Conservation (phyloP, 345 rosid genomes). For the Crucihimalaya himalaica region DNA sequence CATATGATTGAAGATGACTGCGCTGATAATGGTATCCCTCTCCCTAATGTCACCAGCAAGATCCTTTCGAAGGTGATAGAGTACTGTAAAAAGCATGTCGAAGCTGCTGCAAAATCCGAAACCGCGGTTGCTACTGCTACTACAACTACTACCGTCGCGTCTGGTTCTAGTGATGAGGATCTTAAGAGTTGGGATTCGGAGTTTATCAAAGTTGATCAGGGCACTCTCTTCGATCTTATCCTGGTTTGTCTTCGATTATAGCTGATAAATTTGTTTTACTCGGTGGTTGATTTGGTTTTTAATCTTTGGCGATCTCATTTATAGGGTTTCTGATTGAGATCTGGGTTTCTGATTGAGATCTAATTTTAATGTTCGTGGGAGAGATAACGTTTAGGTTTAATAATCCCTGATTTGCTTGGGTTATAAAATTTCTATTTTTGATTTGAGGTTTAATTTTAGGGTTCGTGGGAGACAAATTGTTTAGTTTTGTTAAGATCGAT, state of each 20-base stretch:
- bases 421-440: neutral
- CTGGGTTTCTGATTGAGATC: neutral
- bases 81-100: slow-evolving; percentile 60
- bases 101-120: slow-evolving; percentile 28
- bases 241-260: slow-evolving; percentile 40
- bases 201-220: slow-evolving; percentile 55
- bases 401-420: neutral
- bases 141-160: neutral
- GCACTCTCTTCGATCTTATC: slow-evolving; percentile 58
- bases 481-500: neutral
- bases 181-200: slow-evolving; percentile 55
- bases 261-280: neutral
- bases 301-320: neutral
- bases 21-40: slow-evolving; percentile 54
- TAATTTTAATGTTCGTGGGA: neutral
- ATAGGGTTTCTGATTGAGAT: neutral
- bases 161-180: slow-evolving; percentile 22
- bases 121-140: neutral
- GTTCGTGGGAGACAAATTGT: neutral
- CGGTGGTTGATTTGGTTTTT: neutral
- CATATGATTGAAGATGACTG: slow-evolving; percentile 65
- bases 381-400: neutral
- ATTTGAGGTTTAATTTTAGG: neutral
- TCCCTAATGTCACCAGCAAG: slow-evolving; percentile 60
- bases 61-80: slow-evolving; percentile 60